A percentile compares a stretch with the other conserved stretches of the same genome.
These are phyloP conservation scores for Albophoma yamanashiensis DNA, from an alignment of 2,329 filamentous ascomycete genomes.

Conservation along the genomic window DNA sequence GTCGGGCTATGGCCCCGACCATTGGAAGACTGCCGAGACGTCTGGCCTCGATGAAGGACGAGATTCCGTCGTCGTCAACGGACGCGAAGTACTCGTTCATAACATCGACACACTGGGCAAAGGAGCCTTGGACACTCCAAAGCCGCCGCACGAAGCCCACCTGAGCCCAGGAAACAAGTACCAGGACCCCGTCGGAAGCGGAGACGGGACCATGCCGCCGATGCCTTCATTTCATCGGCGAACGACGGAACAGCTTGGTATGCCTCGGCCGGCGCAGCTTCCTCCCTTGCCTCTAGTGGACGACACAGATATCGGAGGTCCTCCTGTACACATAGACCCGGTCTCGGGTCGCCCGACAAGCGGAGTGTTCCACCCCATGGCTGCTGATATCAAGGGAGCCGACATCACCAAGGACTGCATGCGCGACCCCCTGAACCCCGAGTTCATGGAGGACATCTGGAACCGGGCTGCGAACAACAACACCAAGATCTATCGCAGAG, in stretches of 20 bases:
- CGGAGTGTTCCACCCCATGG: constrained; percentile 38
- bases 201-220: constrained; percentile 37
- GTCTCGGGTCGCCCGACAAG: constrained; percentile 36
- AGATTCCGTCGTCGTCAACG: constrained; percentile 58
- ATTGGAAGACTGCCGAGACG: constrained; percentile 56
- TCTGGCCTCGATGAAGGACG: constrained; percentile 52
- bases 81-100: constrained; percentile 62
- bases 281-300: constrained; percentile 59
- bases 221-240: constrained; percentile 44
- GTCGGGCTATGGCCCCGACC: constrained; percentile 65
- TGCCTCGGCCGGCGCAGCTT: constrained; percentile 59
- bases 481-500: constrained; percentile 83
- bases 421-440: constrained; percentile 72
- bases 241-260: constrained; percentile 55
- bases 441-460: constrained; percentile 86
- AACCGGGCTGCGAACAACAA: constrained; percentile 83
- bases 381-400: constrained; percentile 61
- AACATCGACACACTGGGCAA: constrained; percentile 53
- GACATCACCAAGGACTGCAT: constrained; percentile 84
- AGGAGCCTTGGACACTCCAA: constrained; percentile 38
- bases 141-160: constrained; percentile 18
- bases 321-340: constrained; percentile 45
- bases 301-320: constrained; percentile 75
- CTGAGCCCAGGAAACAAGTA: constrained; percentile 18
- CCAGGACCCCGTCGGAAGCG: constrained; percentile 19